Evolutionary conservation across 2,329 filamentous ascomycete species (phyloP).

Genomic region (Coniosporium tulheliwenetii): DNA sequence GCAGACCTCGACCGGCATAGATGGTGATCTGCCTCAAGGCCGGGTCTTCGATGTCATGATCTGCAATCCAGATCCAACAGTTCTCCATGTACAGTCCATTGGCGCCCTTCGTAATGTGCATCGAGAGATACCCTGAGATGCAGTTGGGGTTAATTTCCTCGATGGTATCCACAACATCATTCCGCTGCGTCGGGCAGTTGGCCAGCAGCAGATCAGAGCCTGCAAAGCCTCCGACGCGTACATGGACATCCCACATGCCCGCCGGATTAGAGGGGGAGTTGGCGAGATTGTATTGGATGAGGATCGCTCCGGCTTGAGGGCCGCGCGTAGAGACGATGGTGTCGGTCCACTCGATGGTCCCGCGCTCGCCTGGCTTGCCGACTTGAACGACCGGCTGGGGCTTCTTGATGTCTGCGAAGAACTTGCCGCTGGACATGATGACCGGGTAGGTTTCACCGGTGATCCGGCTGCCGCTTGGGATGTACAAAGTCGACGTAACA

Average conservation of each 20-base stretch:
- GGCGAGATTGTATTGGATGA: constrained; percentile 60
- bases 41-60: constrained; percentile 70
- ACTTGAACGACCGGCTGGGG: constrained; percentile 53
- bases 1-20: constrained; percentile 67
- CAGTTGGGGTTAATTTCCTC: constrained; percentile 10
- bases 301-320: constrained; percentile 47
- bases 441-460: constrained; percentile 44
- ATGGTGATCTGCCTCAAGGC: constrained; percentile 59
- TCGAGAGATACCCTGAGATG: constrained; percentile 14
- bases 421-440: constrained; percentile 39
- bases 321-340: constrained; percentile 56
- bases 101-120: constrained; percentile 32
- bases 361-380: constrained; percentile 45
- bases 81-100: constrained; percentile 69
- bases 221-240: constrained; percentile 34
- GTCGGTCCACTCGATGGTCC: constrained; percentile 55
- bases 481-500: constrained; percentile 51
- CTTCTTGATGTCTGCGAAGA: constrained; percentile 39
- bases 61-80: constrained; percentile 81
- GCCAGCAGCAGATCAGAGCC: constrained; percentile 29
- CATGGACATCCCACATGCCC: constrained; percentile 43
- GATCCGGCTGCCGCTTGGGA: constrained; percentile 43
- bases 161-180: constrained; percentile 6
- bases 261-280: constrained; percentile 12
- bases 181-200: constrained; percentile 20